These are phyloP conservation scores for Sphaerobolus stellatus DNA, from an alignment of 1,284 basidiomycete genomes.

Conservation along the genomic window DNA sequence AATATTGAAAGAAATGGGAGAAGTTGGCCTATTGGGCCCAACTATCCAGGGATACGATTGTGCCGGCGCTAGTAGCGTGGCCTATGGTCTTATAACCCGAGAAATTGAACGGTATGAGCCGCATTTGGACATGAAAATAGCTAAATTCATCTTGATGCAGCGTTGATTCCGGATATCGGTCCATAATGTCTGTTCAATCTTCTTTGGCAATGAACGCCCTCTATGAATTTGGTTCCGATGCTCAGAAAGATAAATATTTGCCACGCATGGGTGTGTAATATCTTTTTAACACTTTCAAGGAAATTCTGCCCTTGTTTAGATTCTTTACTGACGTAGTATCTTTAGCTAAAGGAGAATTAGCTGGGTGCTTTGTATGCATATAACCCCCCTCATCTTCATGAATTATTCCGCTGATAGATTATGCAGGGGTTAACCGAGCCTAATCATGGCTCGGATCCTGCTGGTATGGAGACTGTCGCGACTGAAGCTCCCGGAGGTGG, in stretches of 20 bases:
- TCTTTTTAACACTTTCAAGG: neutral
- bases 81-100: slow-evolving; percentile 91
- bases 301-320: neutral
- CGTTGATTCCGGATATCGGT: slow-evolving; percentile 94
- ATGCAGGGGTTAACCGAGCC: slow-evolving; percentile 91
- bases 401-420: neutral
- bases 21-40: slow-evolving; percentile 85
- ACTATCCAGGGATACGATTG: slow-evolving; percentile 95
- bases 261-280: slow-evolving; percentile 69
- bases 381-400: neutral
- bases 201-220: slow-evolving; percentile 99
- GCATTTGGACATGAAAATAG: slow-evolving; percentile 1
- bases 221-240: slow-evolving; percentile 85
- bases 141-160: slow-evolving; percentile 36
- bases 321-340: slow-evolving; percentile 8
- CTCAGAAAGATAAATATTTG: slow-evolving; percentile 90
- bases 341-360: slow-evolving; percentile 79
- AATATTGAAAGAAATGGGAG: slow-evolving; percentile 90
- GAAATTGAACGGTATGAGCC: slow-evolving; percentile 79
- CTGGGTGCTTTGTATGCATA: slow-evolving; percentile 87
- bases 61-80: slow-evolving; percentile 88
- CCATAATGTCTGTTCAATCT: slow-evolving; percentile 94
- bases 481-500: slow-evolving; percentile 77
- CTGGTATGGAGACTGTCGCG: slow-evolving; percentile 91
- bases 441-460: slow-evolving; percentile 94